Percentiles rank a stretch among this genome's conserved stretches.
These are phyloP conservation scores for Dothideomycetes sp. DNA, from an alignment of 2,329 filamentous ascomycete species.

Conservation along the genomic window DNA sequence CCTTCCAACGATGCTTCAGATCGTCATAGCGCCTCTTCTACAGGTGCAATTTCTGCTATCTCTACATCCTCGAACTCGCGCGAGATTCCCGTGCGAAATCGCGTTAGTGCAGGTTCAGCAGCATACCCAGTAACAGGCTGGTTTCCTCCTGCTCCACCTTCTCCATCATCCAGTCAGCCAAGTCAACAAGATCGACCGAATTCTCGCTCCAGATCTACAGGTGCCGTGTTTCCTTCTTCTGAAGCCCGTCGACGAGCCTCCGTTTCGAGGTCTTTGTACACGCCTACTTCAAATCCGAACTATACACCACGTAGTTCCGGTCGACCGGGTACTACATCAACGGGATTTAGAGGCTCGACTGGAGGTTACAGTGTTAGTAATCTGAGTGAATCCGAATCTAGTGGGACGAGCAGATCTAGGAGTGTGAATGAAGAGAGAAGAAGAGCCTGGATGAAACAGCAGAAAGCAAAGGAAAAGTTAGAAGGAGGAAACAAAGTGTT, in stretches of 20 bases:
- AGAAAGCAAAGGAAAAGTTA: neutral
- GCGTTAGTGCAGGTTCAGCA: conserved; percentile 17
- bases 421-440: neutral
- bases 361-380: no score
- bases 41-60: neutral
- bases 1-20: neutral
- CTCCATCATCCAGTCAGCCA: neutral
- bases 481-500: neutral
- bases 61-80: neutral
- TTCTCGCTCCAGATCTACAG: conserved; percentile 18
- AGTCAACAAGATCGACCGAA: conserved; percentile 21
- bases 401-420: neutral
- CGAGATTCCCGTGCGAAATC: neutral
- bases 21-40: neutral
- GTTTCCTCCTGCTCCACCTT: neutral
- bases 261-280: neutral
- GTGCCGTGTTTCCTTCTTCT: no score
- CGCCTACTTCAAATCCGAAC: neutral
- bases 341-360: neutral
- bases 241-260: neutral
- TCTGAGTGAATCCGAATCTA: conserved; percentile 14
- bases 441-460: conserved; percentile 8
- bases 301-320: no score
- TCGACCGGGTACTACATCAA: no score
- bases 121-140: conserved; percentile 7